Evolutionary conservation across 257 asterid genomes (phyloP).

Genomic region (Linderniella brevidens): DNA sequence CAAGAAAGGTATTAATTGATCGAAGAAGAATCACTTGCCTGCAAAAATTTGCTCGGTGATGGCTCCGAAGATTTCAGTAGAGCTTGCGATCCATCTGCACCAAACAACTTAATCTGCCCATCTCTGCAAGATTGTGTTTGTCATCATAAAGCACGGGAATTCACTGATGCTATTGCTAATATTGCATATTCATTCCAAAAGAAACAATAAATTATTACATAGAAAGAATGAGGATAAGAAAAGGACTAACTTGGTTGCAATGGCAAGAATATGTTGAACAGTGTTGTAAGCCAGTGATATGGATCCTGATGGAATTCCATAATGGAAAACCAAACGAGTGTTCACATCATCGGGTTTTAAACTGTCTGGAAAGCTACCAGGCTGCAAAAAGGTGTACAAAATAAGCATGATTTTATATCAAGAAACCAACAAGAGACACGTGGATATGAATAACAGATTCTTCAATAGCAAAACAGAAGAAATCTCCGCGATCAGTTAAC

Average conservation of each 20-base stretch:
- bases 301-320: constrained; percentile 76
- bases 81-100: constrained; percentile 64
- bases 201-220: not conserved
- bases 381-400: constrained; percentile 36
- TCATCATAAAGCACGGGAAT: too few species aligned
- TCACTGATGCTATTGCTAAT: too few species aligned
- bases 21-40: constrained; percentile 21
- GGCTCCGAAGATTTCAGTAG: constrained; percentile 49
- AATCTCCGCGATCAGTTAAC: too few species aligned
- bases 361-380: constrained; percentile 40
- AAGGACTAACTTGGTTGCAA: constrained; percentile 50
- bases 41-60: constrained; percentile 51
- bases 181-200: not conserved
- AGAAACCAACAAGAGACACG: not conserved
- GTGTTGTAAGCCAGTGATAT: constrained; percentile 34
- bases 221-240: not conserved
- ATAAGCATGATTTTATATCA: not conserved
- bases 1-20: not conserved
- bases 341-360: constrained; percentile 49
- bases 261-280: constrained; percentile 58
- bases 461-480: too few species aligned
- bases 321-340: constrained; percentile 63
- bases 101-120: constrained; percentile 74
- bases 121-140: constrained; percentile 33
- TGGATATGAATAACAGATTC: not conserved